Percentiles rank a stretch among this genome's conserved stretches.
Conservation (phyloP, 1,284 basidiomycete genomes). For the Ustilago vetiveriae region DNA sequence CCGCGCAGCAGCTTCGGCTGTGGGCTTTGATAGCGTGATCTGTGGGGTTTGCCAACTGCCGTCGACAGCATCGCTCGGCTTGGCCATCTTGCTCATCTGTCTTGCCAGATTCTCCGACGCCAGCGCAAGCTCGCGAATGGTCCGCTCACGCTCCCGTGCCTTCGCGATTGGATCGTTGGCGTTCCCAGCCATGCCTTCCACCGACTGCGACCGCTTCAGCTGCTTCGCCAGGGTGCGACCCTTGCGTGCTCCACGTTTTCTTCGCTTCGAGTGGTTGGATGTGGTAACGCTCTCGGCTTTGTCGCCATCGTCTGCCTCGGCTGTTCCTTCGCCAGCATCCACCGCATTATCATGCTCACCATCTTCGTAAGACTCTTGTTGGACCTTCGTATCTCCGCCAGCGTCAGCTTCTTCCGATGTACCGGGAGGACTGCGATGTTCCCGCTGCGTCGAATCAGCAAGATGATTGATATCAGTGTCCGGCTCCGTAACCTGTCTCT, state of each 20-base stretch:
- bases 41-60: constrained; percentile 12
- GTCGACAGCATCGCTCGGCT: constrained; percentile 36
- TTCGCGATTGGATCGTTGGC: constrained; percentile 25
- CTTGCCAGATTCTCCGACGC: constrained; percentile 54
- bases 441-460: too few relatives aligned
- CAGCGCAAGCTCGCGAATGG: constrained; percentile 48
- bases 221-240: constrained; percentile 53
- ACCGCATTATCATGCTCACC: constrained; percentile 5
- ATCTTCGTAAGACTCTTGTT: too few relatives aligned
- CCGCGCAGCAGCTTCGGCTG: constrained; percentile 37
- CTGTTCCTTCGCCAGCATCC: constrained; percentile 3
- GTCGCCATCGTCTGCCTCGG: constrained; percentile 6
- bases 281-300: constrained; percentile 33
- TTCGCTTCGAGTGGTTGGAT: constrained; percentile 47
- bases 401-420: too few relatives aligned
- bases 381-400: neutral
- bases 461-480: too few relatives aligned
- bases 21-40: constrained; percentile 34
- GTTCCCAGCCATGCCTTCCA: constrained; percentile 40
- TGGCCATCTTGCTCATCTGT: constrained; percentile 54
- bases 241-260: constrained; percentile 56
- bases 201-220: constrained; percentile 53
- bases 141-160: constrained; percentile 38
- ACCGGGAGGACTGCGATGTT: too few relatives aligned
- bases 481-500: too few relatives aligned